Conservation (phyloP, 2,329 filamentous ascomycete species). For the Tolypocladium pustulatum region DNA sequence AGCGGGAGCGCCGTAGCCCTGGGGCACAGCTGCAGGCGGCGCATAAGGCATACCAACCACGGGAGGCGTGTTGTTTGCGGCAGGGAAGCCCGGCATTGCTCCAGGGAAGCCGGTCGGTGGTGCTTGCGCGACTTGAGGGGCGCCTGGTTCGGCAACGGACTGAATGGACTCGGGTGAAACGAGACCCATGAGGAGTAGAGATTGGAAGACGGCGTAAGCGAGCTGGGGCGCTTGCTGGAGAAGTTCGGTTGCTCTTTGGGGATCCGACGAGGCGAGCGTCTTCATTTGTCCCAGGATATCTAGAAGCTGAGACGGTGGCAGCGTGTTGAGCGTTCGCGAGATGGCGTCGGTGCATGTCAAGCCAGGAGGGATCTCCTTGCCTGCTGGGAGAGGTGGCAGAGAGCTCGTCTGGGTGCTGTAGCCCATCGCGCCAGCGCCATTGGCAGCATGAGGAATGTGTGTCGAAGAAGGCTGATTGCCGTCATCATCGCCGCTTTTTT, state of each 20-base stretch:
- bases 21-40: constrained; percentile 25
- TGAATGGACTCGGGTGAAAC: constrained; percentile 77
- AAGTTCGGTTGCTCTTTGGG: constrained; percentile 73
- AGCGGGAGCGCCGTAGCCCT: constrained; percentile 22
- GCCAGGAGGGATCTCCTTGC: constrained; percentile 72
- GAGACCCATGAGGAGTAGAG: constrained; percentile 82
- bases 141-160: constrained; percentile 61
- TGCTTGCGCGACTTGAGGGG: constrained; percentile 23
- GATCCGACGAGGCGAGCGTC: constrained; percentile 70
- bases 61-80: constrained; percentile 37
- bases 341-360: constrained; percentile 84
- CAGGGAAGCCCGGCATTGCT: constrained; percentile 24
- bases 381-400: constrained; percentile 73
- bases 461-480: constrained; percentile 14
- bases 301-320: constrained; percentile 80
- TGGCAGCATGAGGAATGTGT: constrained; percentile 18
- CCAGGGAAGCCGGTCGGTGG: constrained; percentile 20
- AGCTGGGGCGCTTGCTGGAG: constrained; percentile 85
- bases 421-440: constrained; percentile 17
- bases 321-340: constrained; percentile 76
- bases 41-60: constrained; percentile 34
- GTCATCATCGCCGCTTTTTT: constrained; percentile 57
- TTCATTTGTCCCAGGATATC: constrained; percentile 96
- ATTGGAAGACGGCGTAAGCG: constrained; percentile 90
- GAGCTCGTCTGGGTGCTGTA: constrained; percentile 32